Percentiles rank a stretch among this genome's conserved stretches.
phyloP scores from a whole-genome alignment of 2,329 filamentous ascomycete genomes.

The Diaporthe citri region DNA sequence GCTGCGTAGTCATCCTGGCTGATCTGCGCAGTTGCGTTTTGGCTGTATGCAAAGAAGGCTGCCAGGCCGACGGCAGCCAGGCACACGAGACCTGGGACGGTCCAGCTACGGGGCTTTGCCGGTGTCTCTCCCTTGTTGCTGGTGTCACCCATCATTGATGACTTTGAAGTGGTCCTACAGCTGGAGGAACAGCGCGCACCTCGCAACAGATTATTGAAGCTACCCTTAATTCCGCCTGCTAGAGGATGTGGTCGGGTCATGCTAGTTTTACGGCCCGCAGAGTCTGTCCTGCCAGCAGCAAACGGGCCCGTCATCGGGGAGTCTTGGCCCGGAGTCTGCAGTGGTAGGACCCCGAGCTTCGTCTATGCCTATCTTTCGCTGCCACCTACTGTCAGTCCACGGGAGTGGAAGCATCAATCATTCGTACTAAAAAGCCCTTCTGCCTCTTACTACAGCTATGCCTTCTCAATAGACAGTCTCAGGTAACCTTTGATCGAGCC shows the following conservation, averaged over 20 bases:
- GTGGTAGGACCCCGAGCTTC: not conserved
- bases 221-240: not conserved
- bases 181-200: no score
- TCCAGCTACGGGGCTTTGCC: not conserved
- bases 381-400: not conserved
- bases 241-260: not conserved
- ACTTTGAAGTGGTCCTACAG: no score
- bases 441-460: no score
- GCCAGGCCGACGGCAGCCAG: not conserved
- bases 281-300: not conserved
- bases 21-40: not conserved
- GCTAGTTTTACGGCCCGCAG: not conserved
- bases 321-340: not conserved
- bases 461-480: no score
- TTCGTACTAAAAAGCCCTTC: not conserved
- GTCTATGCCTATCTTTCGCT: not conserved
- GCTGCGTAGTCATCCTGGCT: conserved; percentile 34
- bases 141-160: not conserved
- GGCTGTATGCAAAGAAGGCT: not conserved
- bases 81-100: not conserved
- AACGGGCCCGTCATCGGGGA: not conserved
- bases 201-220: not conserved
- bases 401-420: not conserved
- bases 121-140: no score
- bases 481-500: not conserved